Evolutionary conservation across 352 stramenopile genomes (phyloP), one percentile per base, ranked within the genome.

Genomic region (Pythium volutum): DNA sequence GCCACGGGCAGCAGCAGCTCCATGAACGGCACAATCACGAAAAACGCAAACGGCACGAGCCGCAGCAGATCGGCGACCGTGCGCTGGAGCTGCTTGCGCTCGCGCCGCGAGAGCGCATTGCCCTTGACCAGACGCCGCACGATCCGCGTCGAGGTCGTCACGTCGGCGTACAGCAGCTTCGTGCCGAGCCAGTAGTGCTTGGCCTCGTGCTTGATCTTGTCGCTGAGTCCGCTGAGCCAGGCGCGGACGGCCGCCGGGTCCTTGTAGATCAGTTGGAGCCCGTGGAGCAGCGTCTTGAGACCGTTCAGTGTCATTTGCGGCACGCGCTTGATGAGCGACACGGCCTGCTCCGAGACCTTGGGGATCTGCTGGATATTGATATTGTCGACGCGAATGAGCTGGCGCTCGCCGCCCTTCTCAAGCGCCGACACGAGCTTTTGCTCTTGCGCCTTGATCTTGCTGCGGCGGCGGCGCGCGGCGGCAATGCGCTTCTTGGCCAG

Each of bases 21-120:
- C 93, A 99, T 98, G 71, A 99, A 99, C 16, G 97, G 97, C 42
- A 99, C 96, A 36, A 99, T 78, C 54, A 99, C 76, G 69, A 99
- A 99, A 75, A 99, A 97, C 26, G 84, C 84, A 59, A 99, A 98
- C 27, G 97, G 97, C 62, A 99, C 95, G 10, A 99, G 76, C 55
- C 97, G 96, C 66, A 99, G 93, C 33, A 99, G 64, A 79, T 99
- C 97, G 1, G 90, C 91, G 8, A 97, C 93, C 16, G 97, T 99
- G 55, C 97, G 82, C 46, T 98, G 82, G 45, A 99, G 75, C 78
- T 99, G 97, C 70, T 98, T 98, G 33, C 96, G 81, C 74, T 99
- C 97, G 59, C 97, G 84, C 56, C 97, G 85, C 15, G 91, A 98
- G 42, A 99, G 78, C 34, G 88, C 79, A 49, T 96, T 96, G n/a